Conservation (phyloP, 208 protist species). For the Leishmania tarentolae region DNA sequence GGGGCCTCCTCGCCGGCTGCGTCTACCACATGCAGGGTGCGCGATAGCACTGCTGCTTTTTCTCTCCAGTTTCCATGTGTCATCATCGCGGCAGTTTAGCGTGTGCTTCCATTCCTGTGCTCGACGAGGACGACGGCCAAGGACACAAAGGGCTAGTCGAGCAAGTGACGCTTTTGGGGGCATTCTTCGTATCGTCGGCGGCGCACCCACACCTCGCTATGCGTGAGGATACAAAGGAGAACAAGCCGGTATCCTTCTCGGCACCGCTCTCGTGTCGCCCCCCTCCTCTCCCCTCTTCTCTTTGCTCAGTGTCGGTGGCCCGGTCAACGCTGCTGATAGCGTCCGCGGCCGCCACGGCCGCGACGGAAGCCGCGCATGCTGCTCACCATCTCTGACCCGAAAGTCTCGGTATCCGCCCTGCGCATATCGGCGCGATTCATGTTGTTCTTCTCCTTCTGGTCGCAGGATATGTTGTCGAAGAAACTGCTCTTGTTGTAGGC, state of each 20-base stretch:
- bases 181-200: background rate
- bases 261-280: background rate
- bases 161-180: no score
- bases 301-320: background rate
- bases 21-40: background rate
- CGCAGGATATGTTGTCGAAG: constrained; percentile 89
- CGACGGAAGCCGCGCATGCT: constrained; percentile 75
- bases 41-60: background rate
- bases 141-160: no score
- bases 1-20: background rate
- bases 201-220: background rate
- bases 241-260: background rate
- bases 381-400: constrained; percentile 85
- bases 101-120: background rate
- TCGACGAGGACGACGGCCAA: background rate
- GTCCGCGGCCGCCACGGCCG: constrained; percentile 63
- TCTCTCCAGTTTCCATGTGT: background rate
- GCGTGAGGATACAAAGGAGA: background rate
- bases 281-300: background rate
- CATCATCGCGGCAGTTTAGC: background rate
- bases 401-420: constrained; percentile 84
- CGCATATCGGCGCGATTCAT: constrained; percentile 81
- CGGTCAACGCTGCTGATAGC: constrained; percentile 64
- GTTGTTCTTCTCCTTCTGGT: constrained; percentile 63
- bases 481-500: constrained; percentile 87